Conservation (phyloP, 1,139 yeast species). For the Starmera stellimalicola region DNA sequence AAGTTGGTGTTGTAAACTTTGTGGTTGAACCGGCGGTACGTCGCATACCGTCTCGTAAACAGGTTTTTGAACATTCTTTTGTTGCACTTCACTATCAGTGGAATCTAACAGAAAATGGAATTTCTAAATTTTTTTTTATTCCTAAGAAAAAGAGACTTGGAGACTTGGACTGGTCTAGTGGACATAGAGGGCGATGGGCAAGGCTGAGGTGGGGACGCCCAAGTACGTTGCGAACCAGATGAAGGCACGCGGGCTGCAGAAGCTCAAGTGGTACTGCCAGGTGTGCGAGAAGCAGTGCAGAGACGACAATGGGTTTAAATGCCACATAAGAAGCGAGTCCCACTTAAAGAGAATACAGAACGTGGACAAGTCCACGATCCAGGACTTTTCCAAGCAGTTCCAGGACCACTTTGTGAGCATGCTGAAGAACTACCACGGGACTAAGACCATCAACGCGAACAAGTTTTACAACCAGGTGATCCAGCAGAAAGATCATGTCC, state of each 20-base stretch:
- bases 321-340: slow-evolving; percentile 71
- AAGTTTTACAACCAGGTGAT: slow-evolving; percentile 85
- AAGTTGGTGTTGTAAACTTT: slow-evolving; percentile 10
- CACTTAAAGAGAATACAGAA: slow-evolving; percentile 53
- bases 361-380: slow-evolving; percentile 38
- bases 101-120: not conserved
- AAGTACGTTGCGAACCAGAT: slow-evolving; percentile 69
- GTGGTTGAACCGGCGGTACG: slow-evolving; percentile 23
- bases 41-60: too few species aligned
- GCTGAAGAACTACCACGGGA: slow-evolving; percentile 66
- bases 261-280: slow-evolving; percentile 83
- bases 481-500: slow-evolving; percentile 72
- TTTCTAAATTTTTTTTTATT: not conserved
- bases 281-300: slow-evolving; percentile 88
- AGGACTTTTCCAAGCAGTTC: slow-evolving; percentile 52
- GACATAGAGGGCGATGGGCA: slow-evolving; percentile 30
- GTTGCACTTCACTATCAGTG: too few species aligned
- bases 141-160: too few species aligned
- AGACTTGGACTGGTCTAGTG: not conserved
- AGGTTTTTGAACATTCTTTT: slow-evolving; percentile 3
- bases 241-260: slow-evolving; percentile 79
- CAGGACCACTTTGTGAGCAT: slow-evolving; percentile 55
- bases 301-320: slow-evolving; percentile 90
- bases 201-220: slow-evolving; percentile 76
- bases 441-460: slow-evolving; percentile 71